Evolutionary conservation across 257 asterid genomes (phyloP).

Genomic region (Dorcoceras hygrometricum): DNA sequence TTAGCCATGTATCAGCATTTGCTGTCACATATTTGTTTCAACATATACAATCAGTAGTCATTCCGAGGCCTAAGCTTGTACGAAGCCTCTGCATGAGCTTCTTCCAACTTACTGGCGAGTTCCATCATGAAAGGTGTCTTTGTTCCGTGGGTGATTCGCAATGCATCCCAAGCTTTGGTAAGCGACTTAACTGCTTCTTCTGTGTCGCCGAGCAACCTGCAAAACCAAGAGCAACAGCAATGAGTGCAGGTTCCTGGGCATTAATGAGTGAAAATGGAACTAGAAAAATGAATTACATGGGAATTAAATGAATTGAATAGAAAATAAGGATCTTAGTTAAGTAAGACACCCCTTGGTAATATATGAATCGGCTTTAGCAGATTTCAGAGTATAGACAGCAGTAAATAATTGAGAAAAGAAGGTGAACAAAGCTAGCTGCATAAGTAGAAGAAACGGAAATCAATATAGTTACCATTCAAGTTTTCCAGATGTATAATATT

Average conservation of each 20-base stretch:
- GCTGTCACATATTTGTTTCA: not conserved
- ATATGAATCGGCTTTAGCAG: not conserved
- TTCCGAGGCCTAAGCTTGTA: conserved; percentile 37
- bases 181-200: conserved; percentile 65
- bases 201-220: conserved; percentile 73
- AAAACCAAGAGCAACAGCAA: conserved; percentile 7
- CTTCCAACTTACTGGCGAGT: conserved; percentile 67
- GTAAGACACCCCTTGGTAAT: not conserved
- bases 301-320: too few species aligned
- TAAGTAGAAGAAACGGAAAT: not conserved
- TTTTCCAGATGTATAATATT: conserved; percentile 77
- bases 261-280: not conserved
- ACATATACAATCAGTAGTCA: conserved; percentile 23
- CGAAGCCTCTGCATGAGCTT: conserved; percentile 79
- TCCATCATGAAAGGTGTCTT: conserved; percentile 55
- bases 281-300: not conserved
- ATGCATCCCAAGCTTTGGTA: conserved; percentile 57
- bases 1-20: too few species aligned
- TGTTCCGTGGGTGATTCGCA: conserved; percentile 74
- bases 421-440: not conserved
- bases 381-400: not conserved
- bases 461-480: conserved; percentile 71
- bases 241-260: not conserved
- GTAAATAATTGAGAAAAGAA: not conserved
- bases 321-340: not conserved